Percentiles rank a stretch among this genome's conserved stretches.
These are phyloP conservation scores for Taxawa tesnikishii DNA, from an alignment of 2,329 filamentous ascomycete species.

Conservation along the genomic window DNA sequence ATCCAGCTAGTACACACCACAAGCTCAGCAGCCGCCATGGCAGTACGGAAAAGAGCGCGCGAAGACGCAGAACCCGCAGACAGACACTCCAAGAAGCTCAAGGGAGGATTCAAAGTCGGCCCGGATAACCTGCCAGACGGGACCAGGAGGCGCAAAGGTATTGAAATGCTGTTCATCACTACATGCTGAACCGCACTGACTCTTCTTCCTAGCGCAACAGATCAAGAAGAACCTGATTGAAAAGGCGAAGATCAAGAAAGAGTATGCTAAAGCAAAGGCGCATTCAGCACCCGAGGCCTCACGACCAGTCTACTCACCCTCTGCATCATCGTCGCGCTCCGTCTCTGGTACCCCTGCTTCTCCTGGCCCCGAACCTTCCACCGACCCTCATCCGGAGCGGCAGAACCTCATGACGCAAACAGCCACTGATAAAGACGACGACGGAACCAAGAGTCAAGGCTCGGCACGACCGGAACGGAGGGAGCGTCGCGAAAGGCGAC, in stretches of 20 bases:
- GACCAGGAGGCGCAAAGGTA: constrained; percentile 72
- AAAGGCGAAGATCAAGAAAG: constrained; percentile 86
- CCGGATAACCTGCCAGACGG: constrained; percentile 87
- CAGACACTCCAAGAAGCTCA: constrained; percentile 34
- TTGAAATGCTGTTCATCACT: neutral
- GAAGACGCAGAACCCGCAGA: constrained; percentile 10
- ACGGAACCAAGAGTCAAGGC: constrained; percentile 10
- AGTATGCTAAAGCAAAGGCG: constrained; percentile 78
- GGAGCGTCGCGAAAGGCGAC: constrained; percentile 20
- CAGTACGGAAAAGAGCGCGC: constrained; percentile 2
- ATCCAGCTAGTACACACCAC: neutral
- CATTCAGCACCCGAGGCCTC: constrained; percentile 24
- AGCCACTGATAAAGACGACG: constrained; percentile 11
- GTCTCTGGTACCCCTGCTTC: constrained; percentile 14
- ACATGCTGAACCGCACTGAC: neutral
- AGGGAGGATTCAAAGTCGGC: constrained; percentile 72
- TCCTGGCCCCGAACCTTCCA: constrained; percentile 19
- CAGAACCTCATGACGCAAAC: constrained; percentile 18
- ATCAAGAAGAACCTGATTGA: constrained; percentile 83
- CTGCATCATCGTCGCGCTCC: no score
- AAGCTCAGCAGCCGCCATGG: constrained; percentile 2
- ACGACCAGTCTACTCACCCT: constrained; percentile 10
- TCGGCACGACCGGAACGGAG: constrained; percentile 12
- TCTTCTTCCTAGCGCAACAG: constrained; percentile 56
- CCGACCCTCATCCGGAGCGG: constrained; percentile 33